These are phyloP conservation scores for Plectosphaerella sp. DNA, from an alignment of 2,329 filamentous ascomycete genomes.

Conservation along the genomic window DNA sequence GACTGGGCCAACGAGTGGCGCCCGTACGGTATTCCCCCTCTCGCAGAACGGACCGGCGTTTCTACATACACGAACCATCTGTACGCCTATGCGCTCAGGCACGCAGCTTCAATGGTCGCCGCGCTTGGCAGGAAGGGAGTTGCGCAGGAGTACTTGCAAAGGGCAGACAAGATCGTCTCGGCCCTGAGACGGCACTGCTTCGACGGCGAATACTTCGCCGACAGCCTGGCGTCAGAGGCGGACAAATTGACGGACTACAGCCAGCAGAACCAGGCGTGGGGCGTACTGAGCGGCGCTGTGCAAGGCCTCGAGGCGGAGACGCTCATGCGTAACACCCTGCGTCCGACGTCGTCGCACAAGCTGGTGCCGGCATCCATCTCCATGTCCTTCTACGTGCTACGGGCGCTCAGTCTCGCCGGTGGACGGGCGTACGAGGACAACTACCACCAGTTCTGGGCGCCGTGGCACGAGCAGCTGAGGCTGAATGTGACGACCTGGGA, in stretches of 20 bases:
- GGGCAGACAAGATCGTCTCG: conserved; percentile 15
- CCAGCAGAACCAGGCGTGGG: conserved; percentile 30
- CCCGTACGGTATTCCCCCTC: conserved; percentile 29
- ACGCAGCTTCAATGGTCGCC: conserved; percentile 23
- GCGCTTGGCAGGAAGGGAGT: conserved; percentile 25
- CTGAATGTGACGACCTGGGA: conserved; percentile 12
- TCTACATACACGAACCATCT: conserved; percentile 36
- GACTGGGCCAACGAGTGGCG: conserved; percentile 25
- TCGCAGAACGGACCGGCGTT: conserved; percentile 26
- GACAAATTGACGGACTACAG: conserved; percentile 18
- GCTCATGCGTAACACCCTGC: neutral
- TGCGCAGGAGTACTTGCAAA: conserved; percentile 21
- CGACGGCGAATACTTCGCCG: conserved; percentile 26
- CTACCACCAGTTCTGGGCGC: conserved; percentile 11
- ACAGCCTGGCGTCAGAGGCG: conserved; percentile 24
- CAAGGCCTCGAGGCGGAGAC: conserved; percentile 4
- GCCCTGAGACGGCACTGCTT: conserved; percentile 25
- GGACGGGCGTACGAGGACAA: conserved; percentile 7
- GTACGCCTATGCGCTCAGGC: conserved; percentile 28
- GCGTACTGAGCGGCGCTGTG: conserved; percentile 24
- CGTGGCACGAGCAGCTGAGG: conserved; percentile 9
- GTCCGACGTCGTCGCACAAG: neutral
- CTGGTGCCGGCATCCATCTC: conserved; percentile 1
- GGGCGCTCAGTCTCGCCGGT: conserved; percentile 6
- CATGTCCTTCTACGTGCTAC: conserved; percentile 14